Conservation (phyloP, 2,329 filamentous ascomycete species). For the Cadophora luteo-olivacea region DNA sequence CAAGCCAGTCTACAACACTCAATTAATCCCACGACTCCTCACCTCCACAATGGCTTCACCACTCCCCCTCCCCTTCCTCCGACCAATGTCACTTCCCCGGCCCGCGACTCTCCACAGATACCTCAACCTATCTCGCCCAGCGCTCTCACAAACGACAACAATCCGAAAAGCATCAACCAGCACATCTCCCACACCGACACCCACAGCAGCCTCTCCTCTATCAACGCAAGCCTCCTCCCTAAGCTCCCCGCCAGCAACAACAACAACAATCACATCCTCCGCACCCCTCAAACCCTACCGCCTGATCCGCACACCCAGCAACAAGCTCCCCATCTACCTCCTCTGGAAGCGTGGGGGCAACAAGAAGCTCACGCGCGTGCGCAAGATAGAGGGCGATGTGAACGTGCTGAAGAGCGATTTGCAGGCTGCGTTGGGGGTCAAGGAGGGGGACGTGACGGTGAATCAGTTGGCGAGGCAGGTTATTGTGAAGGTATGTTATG, state of each 20-base stretch:
- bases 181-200: conserved; percentile 24
- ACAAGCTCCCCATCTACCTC: conserved; percentile 79
- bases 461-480: conserved; percentile 71
- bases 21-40: conserved; percentile 8
- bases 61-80: conserved; percentile 43
- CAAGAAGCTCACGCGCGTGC: conserved; percentile 74
- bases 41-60: conserved; percentile 26
- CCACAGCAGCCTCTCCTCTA: neutral
- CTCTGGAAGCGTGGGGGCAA: conserved; percentile 78
- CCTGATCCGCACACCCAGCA: conserved; percentile 72
- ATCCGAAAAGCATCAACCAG: conserved; percentile 23
- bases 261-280: neutral
- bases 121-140: conserved; percentile 33
- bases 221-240: too few relatives aligned
- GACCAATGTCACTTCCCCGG: conserved; percentile 43
- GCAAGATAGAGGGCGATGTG: conserved; percentile 79
- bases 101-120: conserved; percentile 40
- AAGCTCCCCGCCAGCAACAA: conserved; percentile 21
- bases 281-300: conserved; percentile 47
- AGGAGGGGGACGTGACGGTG: conserved; percentile 56
- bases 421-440: conserved; percentile 61
- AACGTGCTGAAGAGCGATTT: conserved; percentile 69
- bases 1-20: neutral
- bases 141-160: neutral
- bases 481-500: conserved; percentile 67